Conservation (phyloP, 352 stramenopile genomes). For the Achlya hypogyna region DNA sequence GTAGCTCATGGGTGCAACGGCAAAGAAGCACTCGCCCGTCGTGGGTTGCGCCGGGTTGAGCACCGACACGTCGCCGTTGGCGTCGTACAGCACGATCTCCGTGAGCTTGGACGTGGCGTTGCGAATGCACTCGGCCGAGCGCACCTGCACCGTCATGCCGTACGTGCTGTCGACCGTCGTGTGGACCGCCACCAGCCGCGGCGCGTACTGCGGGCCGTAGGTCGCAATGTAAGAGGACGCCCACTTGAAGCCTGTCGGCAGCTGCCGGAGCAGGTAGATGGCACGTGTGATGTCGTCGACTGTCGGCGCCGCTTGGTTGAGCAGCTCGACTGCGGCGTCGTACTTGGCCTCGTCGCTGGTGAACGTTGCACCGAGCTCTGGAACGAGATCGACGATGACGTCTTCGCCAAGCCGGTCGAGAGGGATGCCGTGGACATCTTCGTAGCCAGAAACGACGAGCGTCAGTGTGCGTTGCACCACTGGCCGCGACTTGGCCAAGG, state of each 20-base stretch:
- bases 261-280: slow-evolving; percentile 61
- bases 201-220: slow-evolving; percentile 56
- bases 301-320: slow-evolving; percentile 33
- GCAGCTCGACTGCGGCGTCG: slow-evolving; percentile 45
- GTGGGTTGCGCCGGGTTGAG: slow-evolving; percentile 53
- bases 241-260: slow-evolving; percentile 67
- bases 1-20: slow-evolving; percentile 37
- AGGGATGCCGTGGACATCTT: slow-evolving; percentile 50
- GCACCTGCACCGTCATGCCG: slow-evolving; percentile 70
- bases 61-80: slow-evolving; percentile 30
- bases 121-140: slow-evolving; percentile 54
- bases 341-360: slow-evolving; percentile 58
- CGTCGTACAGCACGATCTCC: slow-evolving; percentile 60
- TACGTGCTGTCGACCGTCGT: slow-evolving; percentile 62
- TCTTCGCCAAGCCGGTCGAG: slow-evolving; percentile 64
- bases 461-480: slow-evolving; percentile 60
- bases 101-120: slow-evolving; percentile 75
- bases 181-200: slow-evolving; percentile 55
- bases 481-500: slow-evolving; percentile 67
- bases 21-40: slow-evolving; percentile 42
- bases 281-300: slow-evolving; percentile 62
- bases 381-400: slow-evolving; percentile 40
- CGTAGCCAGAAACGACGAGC: slow-evolving; percentile 66
- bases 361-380: neutral
- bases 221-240: slow-evolving; percentile 73